Evolutionary conservation across 768 basidiomycete species (phyloP), one percentile per base, ranked within the genome.

Genomic region (Pleurotus sapidus): DNA sequence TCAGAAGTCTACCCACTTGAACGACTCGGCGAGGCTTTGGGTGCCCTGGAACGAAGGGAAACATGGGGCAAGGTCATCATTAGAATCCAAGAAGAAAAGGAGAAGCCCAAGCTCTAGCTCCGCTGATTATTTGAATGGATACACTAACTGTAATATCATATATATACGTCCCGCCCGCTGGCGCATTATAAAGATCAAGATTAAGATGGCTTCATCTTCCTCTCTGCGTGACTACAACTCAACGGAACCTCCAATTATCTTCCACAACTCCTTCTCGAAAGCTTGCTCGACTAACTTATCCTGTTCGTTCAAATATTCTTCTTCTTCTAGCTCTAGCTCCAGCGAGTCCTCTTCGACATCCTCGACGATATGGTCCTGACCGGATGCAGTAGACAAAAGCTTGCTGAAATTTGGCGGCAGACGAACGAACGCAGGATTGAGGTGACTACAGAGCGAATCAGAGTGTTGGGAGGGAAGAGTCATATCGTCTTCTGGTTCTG

Each of bases 41-140:
- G 66, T 12, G 93, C 91, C 23, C 72, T 98, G 17, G 94, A 95
- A 66, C 77, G 76, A 46, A 77, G 96, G 60, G 83, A 91, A 72
- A 95, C 94, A 4, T 98, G 94, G 92, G 96, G 96, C 0, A 98
- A 98, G 67, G 90, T 79, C 0, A 76, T 95, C 23, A 81, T 92
- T 6, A 78, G 75, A 49, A 69, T 98, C 48, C 79, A 76, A 53
- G 79, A 84, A 24, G 84, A 87, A 9, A 65, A 65, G 0, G 64
- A 63, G 55, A 74, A 61, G 53, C 72, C 82, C 3, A 87, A 77
- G 65, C 68, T 86, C 42, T 81, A 54, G 45, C 23, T 34, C 3
- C 9, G 30, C 30, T 34, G 30, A 34, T 34, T 34, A 11, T 34
- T 34, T 34, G 30, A 34, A 34, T 34, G 7, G 47, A 50, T 25